Base-by-base conservation (phyloP, 2,329 filamentous ascomycete species). In the Albifimbria verrucaria region DNA sequence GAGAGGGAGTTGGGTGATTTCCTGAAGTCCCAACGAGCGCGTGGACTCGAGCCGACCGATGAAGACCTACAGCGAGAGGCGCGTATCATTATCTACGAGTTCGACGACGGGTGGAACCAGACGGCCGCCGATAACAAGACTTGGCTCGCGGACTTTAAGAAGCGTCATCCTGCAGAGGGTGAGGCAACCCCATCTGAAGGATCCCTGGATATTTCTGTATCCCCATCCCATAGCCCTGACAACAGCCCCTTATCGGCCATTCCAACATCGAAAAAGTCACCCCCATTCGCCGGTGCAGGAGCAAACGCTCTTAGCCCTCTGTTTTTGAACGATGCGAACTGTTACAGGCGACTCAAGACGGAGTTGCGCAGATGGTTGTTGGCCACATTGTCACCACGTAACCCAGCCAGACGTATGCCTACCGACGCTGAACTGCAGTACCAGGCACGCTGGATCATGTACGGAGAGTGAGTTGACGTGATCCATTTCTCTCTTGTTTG, bases 61-160 rank as follows among this genome's bases (percentile, higher is more conserved):
- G 74, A 74, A 2, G 78, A 81, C 45, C 64, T 87, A 39, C 82
- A 85, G 59, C 71, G 70, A 24, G 73, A 84, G 59, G 82, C 82
- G 21, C 77, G 83, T 56, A 73, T 83, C 49, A 82, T 86, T 59
- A 82, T 86, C 21, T 86, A 83, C 65, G 81, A 83, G 46, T 78
- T 75, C 53, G 81, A 85, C 50, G 82, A 86, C 58, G 77, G 77
- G 10, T 86, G 83, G 82, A 86, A 86, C 57, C 83, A 85, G 60
- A 87, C 83, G 2, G 78, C 77, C 1, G 80, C 82, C 3, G 83
- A 87, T 57, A 81, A 82, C 55, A 57, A 69, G 3, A 65, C 72
- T 3, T 85, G 82, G 78, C 70, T 86, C 2, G 64, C 69, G 3
- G 68, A 73, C 12, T 86, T 86, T 68, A 79, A 74, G 54, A 65